phyloP scores from a whole-genome alignment of 768 basidiomycete species.

The Russula vinacea region DNA sequence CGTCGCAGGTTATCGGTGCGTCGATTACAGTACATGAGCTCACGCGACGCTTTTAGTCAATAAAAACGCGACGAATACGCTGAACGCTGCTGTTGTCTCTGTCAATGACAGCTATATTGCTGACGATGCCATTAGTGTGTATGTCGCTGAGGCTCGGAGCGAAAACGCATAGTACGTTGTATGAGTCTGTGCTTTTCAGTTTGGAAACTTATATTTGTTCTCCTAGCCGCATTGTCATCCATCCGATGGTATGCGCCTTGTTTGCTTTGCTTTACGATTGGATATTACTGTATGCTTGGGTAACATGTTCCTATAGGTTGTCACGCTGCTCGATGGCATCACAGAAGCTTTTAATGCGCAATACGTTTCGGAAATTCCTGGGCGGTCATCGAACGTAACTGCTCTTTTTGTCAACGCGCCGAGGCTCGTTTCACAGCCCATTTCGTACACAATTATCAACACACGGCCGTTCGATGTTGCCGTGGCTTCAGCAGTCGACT shows the following conservation, averaged over 20 bases:
- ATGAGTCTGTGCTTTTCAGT: neutral
- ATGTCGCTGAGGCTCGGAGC: conserved; percentile 49
- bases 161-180: conserved; percentile 53
- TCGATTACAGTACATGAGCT: conserved; percentile 37
- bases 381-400: conserved; percentile 31
- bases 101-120: conserved; percentile 46
- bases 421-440: conserved; percentile 46
- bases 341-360: conserved; percentile 39
- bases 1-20: conserved; percentile 25
- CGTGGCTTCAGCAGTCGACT: conserved; percentile 39
- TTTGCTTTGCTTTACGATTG: neutral
- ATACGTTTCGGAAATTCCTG: conserved; percentile 37
- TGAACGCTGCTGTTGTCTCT: conserved; percentile 30
- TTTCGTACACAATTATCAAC: conserved; percentile 49
- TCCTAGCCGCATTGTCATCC: conserved; percentile 12
- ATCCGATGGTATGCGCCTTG: conserved; percentile 6
- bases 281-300: neutral
- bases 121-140: conserved; percentile 41
- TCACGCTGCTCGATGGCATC: conserved; percentile 39
- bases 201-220: neutral
- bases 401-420: conserved; percentile 48
- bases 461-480: conserved; percentile 56
- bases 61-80: conserved; percentile 33
- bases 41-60: conserved; percentile 37
- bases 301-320: conserved; percentile 29